Evolutionary conservation across 495 filamentous ascomycete genomes (phyloP), one percentile per base, ranked within the genome.

Genomic region (Sphaerosporella brunnea): DNA sequence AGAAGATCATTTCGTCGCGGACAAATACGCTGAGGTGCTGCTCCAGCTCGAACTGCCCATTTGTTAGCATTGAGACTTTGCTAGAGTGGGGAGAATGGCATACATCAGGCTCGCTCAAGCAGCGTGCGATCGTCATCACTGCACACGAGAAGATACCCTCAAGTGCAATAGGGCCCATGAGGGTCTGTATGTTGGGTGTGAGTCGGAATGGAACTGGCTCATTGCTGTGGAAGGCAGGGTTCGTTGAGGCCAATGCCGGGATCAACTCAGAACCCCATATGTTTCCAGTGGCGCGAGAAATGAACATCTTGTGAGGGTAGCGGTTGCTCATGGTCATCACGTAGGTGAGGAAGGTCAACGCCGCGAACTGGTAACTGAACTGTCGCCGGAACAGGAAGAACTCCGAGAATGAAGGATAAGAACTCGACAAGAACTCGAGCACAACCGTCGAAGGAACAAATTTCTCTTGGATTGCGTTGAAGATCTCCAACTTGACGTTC

Each of bases 321-420:
- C 92, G 82, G 56, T 80, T 80, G 62, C 82, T 80, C 72, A 96
- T 95, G 68, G 84, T 84, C 67, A 99, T 82, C 50, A 92, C 79
- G 61, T 94, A 96, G 28, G 92, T 99, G 82, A 99, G 93, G 68
- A 96, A 99, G 10, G 87, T 93, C 47, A 95, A 72, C 1, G 86
- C 79, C n/a, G 90, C 86, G 40, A 93, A 78, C 65, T 96, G 90
- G 66, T 95, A 95, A 23, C 83, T 79, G 64, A 96, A 95, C 48
- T 93, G 85, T 40, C 86, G 77, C 36, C 88, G 78, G 80, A 99
- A 99, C 32, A 96, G 76, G 82, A 87, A 96, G 72, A 96, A 94
- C 56, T 93, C 87, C 20, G 82, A 71, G 60, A 80, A 96, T 36
- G 82, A 82, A 45, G 90, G 83, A 64, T 88, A 94, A 7, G 76